phyloP scores from a whole-genome alignment of 768 basidiomycete species.

The Coprinopsis strossmayeri region DNA sequence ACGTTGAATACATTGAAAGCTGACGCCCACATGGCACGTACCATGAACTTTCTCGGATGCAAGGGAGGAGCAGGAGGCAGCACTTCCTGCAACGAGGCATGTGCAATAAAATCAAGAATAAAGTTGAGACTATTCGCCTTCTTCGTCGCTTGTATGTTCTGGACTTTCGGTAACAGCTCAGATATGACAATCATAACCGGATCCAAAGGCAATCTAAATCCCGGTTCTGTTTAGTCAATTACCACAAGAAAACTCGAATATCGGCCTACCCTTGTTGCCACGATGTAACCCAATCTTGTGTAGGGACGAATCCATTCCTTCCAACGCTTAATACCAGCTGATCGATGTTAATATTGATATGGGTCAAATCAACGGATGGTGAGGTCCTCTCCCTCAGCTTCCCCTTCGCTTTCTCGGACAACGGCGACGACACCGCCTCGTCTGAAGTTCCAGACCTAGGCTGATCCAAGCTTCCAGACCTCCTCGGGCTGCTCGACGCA shows the following conservation, averaged over 20 bases:
- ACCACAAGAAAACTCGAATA: conserved; percentile 1
- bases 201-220: conserved; percentile 87
- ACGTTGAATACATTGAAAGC: neutral
- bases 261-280: conserved; percentile 87
- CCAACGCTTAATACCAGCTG: conserved; percentile 70
- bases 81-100: conserved; percentile 60
- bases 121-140: conserved; percentile 48
- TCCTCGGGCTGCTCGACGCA: conserved; percentile 1
- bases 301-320: conserved; percentile 89
- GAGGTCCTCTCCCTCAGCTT: conserved; percentile 75
- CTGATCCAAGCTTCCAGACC: conserved; percentile 1
- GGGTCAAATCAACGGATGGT: conserved; percentile 11
- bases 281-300: conserved; percentile 95
- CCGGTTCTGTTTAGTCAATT: too few species aligned
- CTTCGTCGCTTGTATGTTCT: conserved; percentile 67
- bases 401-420: conserved; percentile 86
- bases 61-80: conserved; percentile 66
- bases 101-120: conserved; percentile 71
- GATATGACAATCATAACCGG: conserved; percentile 82
- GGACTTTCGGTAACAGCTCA: conserved; percentile 80
- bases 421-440: conserved; percentile 17
- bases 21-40: conserved; percentile 27
- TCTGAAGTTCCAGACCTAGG: conserved; percentile 10
- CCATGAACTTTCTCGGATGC: conserved; percentile 68
- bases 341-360: conserved; percentile 50